Evolutionary conservation across 1,284 basidiomycete genomes (phyloP).

Genomic region (Veloboletus limbatus): DNA sequence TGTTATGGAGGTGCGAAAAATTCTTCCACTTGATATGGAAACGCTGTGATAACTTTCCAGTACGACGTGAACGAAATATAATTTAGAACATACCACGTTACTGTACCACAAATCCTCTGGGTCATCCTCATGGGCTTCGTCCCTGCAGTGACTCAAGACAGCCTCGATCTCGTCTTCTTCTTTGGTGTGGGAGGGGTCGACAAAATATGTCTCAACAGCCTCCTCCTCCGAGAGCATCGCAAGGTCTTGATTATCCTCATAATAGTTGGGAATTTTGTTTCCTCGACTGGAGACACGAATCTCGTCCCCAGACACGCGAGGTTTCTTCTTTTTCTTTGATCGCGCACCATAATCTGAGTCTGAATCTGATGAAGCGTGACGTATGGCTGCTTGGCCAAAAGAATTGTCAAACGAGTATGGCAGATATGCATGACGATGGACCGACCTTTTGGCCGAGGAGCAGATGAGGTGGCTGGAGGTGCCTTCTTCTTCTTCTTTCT

Average conservation of each 20-base stretch:
- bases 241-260: slow-evolving; percentile 81
- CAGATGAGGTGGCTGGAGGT: slow-evolving; percentile 42
- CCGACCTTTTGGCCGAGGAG: slow-evolving; percentile 58
- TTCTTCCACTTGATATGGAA: slow-evolving; percentile 97
- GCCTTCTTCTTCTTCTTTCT: slow-evolving; percentile 65
- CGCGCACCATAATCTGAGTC: slow-evolving; percentile 87
- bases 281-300: slow-evolving; percentile 80
- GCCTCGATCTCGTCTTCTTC: slow-evolving; percentile 89
- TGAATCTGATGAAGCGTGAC: slow-evolving; percentile 59
- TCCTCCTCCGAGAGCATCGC: slow-evolving; percentile 73
- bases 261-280: slow-evolving; percentile 80
- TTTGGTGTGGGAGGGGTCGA: slow-evolving; percentile 52
- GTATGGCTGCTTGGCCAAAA: slow-evolving; percentile 41
- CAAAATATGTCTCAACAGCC: slow-evolving; percentile 49
- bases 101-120: slow-evolving; percentile 77
- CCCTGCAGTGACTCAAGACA: slow-evolving; percentile 77
- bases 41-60: slow-evolving; percentile 50
- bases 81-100: slow-evolving; percentile 61
- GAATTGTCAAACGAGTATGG: slow-evolving; percentile 32
- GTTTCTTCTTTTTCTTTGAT: slow-evolving; percentile 83
- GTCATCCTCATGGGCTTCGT: slow-evolving; percentile 77
- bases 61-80: not conserved
- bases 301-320: slow-evolving; percentile 57
- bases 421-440: slow-evolving; percentile 15
- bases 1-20: slow-evolving; percentile 94